Conservation (phyloP, 2,329 filamentous ascomycete genomes). For the Venturiaceae sp. region DNA sequence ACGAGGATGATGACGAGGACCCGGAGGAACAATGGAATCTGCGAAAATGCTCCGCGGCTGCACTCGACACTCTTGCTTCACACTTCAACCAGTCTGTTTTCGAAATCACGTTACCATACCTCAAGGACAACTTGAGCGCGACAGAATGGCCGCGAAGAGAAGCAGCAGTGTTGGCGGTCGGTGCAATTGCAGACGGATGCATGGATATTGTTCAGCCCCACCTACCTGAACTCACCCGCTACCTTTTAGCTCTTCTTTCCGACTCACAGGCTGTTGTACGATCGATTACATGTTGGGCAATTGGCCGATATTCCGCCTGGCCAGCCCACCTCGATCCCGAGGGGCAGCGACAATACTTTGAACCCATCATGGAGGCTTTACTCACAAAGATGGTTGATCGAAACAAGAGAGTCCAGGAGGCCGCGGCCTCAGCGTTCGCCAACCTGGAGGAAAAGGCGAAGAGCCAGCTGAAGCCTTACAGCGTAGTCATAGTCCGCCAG, state of each 20-base stretch:
- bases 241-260: constrained; percentile 74
- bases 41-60: constrained; percentile 92
- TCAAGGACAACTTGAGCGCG: constrained; percentile 82
- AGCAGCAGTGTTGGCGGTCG: constrained; percentile 86
- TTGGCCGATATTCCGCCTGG: constrained; percentile 90
- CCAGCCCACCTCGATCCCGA: constrained; percentile 63
- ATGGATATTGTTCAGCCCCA: constrained; percentile 84
- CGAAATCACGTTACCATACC: constrained; percentile 81
- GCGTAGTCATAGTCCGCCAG: constrained; percentile 79
- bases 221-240: constrained; percentile 81
- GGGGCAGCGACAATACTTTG: constrained; percentile 70
- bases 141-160: constrained; percentile 86
- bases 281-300: constrained; percentile 96
- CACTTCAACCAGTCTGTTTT: constrained; percentile 87
- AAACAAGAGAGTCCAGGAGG: constrained; percentile 97
- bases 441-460: constrained; percentile 92
- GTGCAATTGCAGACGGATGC: constrained; percentile 90
- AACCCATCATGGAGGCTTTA: constrained; percentile 95
- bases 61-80: constrained; percentile 84
- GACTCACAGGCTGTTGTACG: constrained; percentile 85
- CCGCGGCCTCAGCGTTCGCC: constrained; percentile 89
- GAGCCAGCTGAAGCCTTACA: constrained; percentile 71
- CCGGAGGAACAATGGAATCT: constrained; percentile 93
- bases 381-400: constrained; percentile 88
- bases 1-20: constrained; percentile 59